These are phyloP conservation scores for Mycena citricolor DNA, from an alignment of 1,284 basidiomycete genomes.

Conservation along the genomic window DNA sequence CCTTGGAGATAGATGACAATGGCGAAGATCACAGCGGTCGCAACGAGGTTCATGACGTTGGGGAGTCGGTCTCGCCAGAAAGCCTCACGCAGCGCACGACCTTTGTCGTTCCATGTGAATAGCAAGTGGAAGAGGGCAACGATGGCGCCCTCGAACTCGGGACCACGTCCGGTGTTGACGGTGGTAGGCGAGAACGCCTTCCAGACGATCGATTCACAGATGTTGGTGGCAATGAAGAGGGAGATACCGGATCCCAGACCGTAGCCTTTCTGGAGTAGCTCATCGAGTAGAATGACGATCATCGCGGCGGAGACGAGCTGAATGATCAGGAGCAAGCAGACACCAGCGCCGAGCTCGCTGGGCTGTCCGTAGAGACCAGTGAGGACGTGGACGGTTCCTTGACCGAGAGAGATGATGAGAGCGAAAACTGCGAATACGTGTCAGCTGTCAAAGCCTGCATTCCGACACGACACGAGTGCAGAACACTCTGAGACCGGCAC, in stretches of 20 bases:
- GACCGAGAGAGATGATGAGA: conserved; percentile 93
- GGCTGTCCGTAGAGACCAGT: conserved; percentile 97
- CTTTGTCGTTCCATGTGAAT: conserved; percentile 99
- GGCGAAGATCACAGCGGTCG: conserved; percentile 90
- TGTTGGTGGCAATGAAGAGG: conserved; percentile 99
- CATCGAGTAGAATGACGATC: conserved; percentile 97
- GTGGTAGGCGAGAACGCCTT: conserved; percentile 99
- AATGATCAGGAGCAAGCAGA: conserved; percentile 93
- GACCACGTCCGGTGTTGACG: conserved; percentile 96
- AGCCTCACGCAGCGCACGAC: conserved; percentile 94
- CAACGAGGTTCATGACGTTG: conserved; percentile 97
- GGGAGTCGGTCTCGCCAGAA: conserved; percentile 98
- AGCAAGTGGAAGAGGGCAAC: conserved; percentile 96
- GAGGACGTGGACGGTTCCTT: conserved; percentile 96
- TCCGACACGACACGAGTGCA: too few species aligned
- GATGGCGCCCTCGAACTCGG: conserved; percentile 97
- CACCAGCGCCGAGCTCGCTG: conserved; percentile 91
- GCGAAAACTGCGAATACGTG: conserved; percentile 76
- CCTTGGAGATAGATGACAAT: conserved; percentile 98
- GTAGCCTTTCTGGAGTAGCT: conserved; percentile 98
- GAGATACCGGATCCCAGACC: conserved; percentile 98
- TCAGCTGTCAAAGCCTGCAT: too few species aligned
- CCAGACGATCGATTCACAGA: conserved; percentile 99
- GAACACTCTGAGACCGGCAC: neutral
- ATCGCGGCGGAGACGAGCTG: conserved; percentile 93